Evolutionary conservation across 805 yeast genomes (phyloP), one percentile per base, ranked within the genome.

Genomic region (Yamadazyma sp.): DNA sequence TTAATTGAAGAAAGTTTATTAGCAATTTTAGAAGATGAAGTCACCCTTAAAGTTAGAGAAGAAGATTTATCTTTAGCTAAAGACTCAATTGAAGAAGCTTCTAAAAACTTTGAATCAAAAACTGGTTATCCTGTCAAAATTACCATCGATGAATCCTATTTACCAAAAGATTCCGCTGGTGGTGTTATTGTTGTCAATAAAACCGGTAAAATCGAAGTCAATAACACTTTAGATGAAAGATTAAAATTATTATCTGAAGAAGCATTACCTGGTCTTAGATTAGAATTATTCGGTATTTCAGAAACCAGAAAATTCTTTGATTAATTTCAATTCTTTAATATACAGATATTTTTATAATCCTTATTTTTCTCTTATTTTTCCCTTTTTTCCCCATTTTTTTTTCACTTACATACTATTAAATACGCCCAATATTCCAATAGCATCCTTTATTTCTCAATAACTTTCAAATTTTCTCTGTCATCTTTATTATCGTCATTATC

Each of bases 151-250:
- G 86, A 82, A 43, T 49, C 65, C 10, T 78, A 62, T 58, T 73
- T 93, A 55, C 73, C 73, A 46, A 72, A 78, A 29, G 81, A 78
- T 32, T 55, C 69, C 44, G 80, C 91, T 24, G 99, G 99, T 45
- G 99, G 99, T 56, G 86, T 80, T 25, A 62, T 87, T 30, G 72
- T 86, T 31, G 60, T 75, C 37, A 85, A 84, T 56, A 75, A 75
- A 23, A 60, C 75, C 27, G 95, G 94, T 36, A 86, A 84, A 66
- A 88, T 93, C 48, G 89, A 83, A 50, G 86, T 93, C 38, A 74
- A 86, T 65, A 93, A 93, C 70, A 89, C 98, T 31, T 75, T 93
- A 53, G 96, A 88, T 54, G 97, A 89, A 71, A 86, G 99, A 68
- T 78, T 93, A 55, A 76, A 81, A 52, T 65, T 93, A 43, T 73